Conservation (phyloP, 805 yeast genomes). For the Ogataea polymorpha region DNA sequence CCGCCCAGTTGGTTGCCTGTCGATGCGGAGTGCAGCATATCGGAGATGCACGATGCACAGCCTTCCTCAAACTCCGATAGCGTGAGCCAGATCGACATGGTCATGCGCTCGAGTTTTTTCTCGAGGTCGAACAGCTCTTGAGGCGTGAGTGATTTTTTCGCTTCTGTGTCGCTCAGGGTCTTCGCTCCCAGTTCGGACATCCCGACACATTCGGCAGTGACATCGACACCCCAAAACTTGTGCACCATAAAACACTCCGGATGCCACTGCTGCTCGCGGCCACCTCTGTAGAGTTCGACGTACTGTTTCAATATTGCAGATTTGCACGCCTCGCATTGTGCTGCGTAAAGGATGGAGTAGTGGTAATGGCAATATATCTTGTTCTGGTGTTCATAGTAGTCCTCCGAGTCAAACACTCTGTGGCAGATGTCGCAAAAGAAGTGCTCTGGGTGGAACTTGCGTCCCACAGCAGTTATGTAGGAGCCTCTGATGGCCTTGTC, state of each 20-base stretch:
- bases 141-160: constrained; percentile 34
- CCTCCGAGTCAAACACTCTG: constrained; percentile 86
- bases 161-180: constrained; percentile 2
- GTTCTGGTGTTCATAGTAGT: constrained; percentile 83
- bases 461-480: constrained; percentile 89
- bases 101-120: constrained; percentile 54
- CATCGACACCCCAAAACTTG: constrained; percentile 90
- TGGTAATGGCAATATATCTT: constrained; percentile 88
- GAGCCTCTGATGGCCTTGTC: constrained; percentile 85
- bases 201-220: constrained; percentile 61
- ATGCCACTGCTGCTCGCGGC: constrained; percentile 95
- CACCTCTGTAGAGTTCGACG: constrained; percentile 88
- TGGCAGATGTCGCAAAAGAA: constrained; percentile 88
- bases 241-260: constrained; percentile 98
- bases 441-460: constrained; percentile 91
- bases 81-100: constrained; percentile 75
- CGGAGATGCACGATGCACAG: constrained; percentile 84
- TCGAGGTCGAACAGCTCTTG: constrained; percentile 56
- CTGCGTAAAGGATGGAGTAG: constrained; percentile 81
- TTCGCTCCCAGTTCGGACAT: constrained; percentile 27
- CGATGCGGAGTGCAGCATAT: constrained; percentile 84
- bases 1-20: constrained; percentile 69
- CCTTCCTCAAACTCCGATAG: constrained; percentile 87
- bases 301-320: constrained; percentile 91
- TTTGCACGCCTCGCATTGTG: constrained; percentile 89